These are phyloP conservation scores for Gillenia trifoliata DNA, from an alignment of 306 rosid species.

Conservation along the genomic window DNA sequence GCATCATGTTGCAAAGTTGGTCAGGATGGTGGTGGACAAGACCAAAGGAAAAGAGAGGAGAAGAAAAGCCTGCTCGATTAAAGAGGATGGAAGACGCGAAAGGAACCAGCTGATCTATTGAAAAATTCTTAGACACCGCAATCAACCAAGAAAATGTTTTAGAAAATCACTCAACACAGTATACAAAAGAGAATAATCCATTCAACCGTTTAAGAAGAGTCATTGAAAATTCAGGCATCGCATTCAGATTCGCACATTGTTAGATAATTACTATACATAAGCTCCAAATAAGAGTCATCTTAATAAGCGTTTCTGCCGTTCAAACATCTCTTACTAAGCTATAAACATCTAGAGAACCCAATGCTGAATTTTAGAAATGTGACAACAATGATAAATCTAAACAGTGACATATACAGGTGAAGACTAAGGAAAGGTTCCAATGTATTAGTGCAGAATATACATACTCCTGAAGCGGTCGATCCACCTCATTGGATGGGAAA, in stretches of 20 bases:
- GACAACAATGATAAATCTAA: constrained; percentile 10
- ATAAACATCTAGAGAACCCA: constrained; percentile 1
- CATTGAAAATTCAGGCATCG: constrained; percentile 1
- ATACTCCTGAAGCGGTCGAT: constrained; percentile 19
- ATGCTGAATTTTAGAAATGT: constrained; percentile 9
- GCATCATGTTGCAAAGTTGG: background rate
- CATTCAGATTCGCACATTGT: background rate
- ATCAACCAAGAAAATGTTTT: background rate
- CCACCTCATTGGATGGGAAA: constrained; percentile 54
- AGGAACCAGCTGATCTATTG: background rate
- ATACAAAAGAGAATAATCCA: background rate
- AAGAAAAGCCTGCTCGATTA: background rate
- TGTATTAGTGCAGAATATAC: constrained; percentile 29
- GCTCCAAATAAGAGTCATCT: constrained; percentile 1
- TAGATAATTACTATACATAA: constrained; percentile 13
- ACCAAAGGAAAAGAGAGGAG: background rate
- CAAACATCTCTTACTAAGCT: constrained; percentile 5
- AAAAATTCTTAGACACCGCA: background rate
- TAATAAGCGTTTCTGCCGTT: background rate
- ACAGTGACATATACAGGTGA: constrained; percentile 34
- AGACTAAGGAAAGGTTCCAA: constrained; percentile 26
- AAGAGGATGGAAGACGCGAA: background rate
- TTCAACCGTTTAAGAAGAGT: background rate
- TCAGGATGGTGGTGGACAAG: background rate
- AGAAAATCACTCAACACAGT: background rate